These are phyloP conservation scores for Camillea tinctor DNA, from an alignment of 2,329 filamentous ascomycete species.

Conservation along the genomic window DNA sequence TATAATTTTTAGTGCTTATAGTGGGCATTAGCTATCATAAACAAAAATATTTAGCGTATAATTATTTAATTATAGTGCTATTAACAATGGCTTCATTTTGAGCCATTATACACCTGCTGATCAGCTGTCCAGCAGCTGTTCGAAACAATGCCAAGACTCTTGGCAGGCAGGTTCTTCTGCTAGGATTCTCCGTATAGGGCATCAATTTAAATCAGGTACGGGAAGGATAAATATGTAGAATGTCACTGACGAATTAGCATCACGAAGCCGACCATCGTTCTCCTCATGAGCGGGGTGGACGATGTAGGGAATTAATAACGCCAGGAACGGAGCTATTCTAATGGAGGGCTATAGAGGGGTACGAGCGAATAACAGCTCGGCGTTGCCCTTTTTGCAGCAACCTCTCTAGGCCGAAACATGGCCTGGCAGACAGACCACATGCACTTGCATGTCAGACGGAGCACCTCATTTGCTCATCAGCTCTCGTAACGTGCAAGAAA, in stretches of 20 bases:
- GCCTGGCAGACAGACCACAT: constrained; percentile 11
- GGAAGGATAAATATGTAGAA: constrained; percentile 19
- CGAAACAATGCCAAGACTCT: too few relatives aligned
- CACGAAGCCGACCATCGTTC: constrained; percentile 5
- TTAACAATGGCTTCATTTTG: too few relatives aligned
- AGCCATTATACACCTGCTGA: too few relatives aligned
- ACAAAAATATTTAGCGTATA: too few relatives aligned
- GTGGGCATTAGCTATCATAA: too few relatives aligned
- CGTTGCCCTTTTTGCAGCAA: neutral
- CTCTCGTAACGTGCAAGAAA: constrained; percentile 22
- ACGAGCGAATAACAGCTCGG: neutral
- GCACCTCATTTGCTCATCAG: constrained; percentile 13
- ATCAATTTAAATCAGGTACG: constrained; percentile 22
- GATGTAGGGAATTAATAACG: constrained; percentile 18
- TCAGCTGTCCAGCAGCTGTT: too few relatives aligned
- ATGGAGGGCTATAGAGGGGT: neutral
- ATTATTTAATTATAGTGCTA: too few relatives aligned
- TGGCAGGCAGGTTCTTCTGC: too few relatives aligned
- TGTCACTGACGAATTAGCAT: constrained; percentile 15
- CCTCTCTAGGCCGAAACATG: constrained; percentile 6
- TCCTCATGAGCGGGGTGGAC: constrained; percentile 6
- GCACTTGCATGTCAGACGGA: constrained; percentile 10
- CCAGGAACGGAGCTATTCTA: constrained; percentile 10
- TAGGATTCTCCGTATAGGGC: too few relatives aligned
- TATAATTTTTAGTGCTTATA: too few relatives aligned